A percentile compares a stretch with the other conserved stretches of the same genome.
Evolutionary conservation across 345 rosid genomes (phyloP).

Genomic region (Angophora floribunda): DNA sequence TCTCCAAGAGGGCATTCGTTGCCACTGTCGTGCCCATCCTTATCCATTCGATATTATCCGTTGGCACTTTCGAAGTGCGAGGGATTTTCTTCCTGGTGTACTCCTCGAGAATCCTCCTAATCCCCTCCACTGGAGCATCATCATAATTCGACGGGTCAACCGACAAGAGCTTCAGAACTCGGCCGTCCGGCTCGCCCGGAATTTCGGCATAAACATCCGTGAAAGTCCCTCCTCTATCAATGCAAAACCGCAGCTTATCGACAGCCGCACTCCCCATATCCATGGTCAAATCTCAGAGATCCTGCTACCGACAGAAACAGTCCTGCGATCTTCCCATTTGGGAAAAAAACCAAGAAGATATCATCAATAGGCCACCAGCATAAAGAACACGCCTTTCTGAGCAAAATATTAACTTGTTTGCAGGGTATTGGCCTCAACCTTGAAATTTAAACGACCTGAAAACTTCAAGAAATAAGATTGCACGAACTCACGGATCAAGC

Average conservation of each 20-base stretch:
- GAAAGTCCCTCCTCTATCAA: constrained; percentile 94
- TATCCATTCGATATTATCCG: constrained; percentile 89
- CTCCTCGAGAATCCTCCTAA: constrained; percentile 81
- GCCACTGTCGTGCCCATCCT: constrained; percentile 99
- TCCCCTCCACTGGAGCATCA: constrained; percentile 96
- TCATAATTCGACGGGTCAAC: constrained; percentile 94
- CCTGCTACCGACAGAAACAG: neutral
- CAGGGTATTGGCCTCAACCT: neutral
- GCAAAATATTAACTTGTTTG: neutral
- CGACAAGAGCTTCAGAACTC: constrained; percentile 78
- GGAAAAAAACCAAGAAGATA: neutral
- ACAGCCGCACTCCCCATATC: constrained; percentile 36
- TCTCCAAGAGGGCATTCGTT: constrained; percentile 89
- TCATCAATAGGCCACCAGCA: neutral
- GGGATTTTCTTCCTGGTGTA: constrained; percentile 63
- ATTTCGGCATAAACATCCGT: constrained; percentile 96
- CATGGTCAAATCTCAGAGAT: neutral
- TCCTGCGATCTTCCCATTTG: neutral
- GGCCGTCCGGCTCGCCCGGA: constrained; percentile 65
- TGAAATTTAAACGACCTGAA: neutral
- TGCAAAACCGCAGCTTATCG: constrained; percentile 75
- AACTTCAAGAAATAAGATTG: neutral
- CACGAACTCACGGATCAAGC: neutral
- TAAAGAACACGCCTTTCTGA: neutral
- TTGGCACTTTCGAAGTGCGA: constrained; percentile 63